Evolutionary conservation across 768 basidiomycete species (phyloP), one percentile per base, ranked within the genome.

Genomic region (Mycena crocata): DNA sequence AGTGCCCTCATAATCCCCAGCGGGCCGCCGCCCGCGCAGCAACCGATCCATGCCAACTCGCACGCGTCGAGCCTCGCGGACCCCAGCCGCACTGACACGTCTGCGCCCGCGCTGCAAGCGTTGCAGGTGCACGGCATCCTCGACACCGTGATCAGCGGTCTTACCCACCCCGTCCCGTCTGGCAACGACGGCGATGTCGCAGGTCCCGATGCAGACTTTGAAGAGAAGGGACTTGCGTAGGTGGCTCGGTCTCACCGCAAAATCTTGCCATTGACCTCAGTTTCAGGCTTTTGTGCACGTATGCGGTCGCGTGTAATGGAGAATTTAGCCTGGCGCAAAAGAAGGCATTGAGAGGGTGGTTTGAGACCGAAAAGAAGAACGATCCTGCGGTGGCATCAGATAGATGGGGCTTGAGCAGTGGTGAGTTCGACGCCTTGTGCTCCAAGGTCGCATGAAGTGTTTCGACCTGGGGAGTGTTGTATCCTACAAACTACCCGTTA

Each of bases 121-220:
- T 73, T 94, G 39, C 67, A 73, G 32, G 68, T 79, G 26, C 77
- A 85, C 63, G 79, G 77, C 15, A 75, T 93, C 17, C 70, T 90
- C 23, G 79, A 82, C 17, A 78, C 82, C 1, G 72, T 92, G 15
- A 78, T 93, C 61, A 79, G 80, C 24, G 84, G 86, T 13, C 73
- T 94, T 5, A 82, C 80, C 0, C 74, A 78, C 7, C 91, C 92
- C 10, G 68, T 90, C 24, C 90, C 92, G 13, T 82, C 86, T 59
- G 93, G 92, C 0, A 82, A 80, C 7, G 90, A 93, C 72, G 92
- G 91, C 21, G 91, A 93, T 64, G 78, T 79, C 45, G 80, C 80
- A n/a, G 86, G 78, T 5, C 73, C 79, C 12, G 93, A 93, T 74
- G 72, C 73, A 3, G 89, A 91, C 59, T 89, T 89, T 40, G 87